Percentiles rank a stretch among this genome's conserved stretches.
These are phyloP conservation scores for Venturia carpophila DNA, from an alignment of 2,329 filamentous ascomycete genomes.

Conservation along the genomic window DNA sequence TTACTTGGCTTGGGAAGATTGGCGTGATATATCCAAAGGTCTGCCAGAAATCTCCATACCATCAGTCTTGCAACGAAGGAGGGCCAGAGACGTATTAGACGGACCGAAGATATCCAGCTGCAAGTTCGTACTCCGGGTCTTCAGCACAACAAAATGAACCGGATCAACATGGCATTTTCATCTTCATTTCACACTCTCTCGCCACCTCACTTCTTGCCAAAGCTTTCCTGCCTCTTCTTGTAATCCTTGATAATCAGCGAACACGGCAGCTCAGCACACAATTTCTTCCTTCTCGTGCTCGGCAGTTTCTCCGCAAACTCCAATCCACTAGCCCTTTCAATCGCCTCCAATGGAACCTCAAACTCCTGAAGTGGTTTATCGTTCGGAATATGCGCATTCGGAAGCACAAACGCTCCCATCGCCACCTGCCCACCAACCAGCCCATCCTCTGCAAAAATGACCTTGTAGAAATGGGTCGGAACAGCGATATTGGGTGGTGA, in stretches of 20 bases:
- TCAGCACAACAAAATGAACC: too few relatives aligned
- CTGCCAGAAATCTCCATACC: too few relatives aligned
- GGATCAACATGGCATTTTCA: too few relatives aligned
- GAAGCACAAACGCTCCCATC: slow-evolving; percentile 87
- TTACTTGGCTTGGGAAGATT: too few relatives aligned
- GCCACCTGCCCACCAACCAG: slow-evolving; percentile 62
- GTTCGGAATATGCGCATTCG: slow-evolving; percentile 83
- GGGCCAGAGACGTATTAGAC: too few relatives aligned
- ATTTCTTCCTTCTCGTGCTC: slow-evolving; percentile 59
- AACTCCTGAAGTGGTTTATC: slow-evolving; percentile 82
- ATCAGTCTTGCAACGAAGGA: too few relatives aligned
- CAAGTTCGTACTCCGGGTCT: too few relatives aligned
- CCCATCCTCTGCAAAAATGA: slow-evolving; percentile 91
- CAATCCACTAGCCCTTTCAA: slow-evolving; percentile 85
- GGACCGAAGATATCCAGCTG: too few relatives aligned
- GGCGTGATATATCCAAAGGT: too few relatives aligned
- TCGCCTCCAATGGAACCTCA: slow-evolving; percentile 85
- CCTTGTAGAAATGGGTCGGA: slow-evolving; percentile 98
- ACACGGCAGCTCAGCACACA: slow-evolving; percentile 84
- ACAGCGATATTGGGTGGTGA: slow-evolving; percentile 89
- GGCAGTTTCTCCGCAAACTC: slow-evolving; percentile 83
- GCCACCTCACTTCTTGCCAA: slow-evolving; percentile 21
- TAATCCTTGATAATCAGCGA: slow-evolving; percentile 78
- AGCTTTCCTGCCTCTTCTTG: slow-evolving; percentile 48
- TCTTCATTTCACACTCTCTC: background rate